phyloP scores from a whole-genome alignment of 805 yeast genomes.

The Monosporozyma servazzii region DNA sequence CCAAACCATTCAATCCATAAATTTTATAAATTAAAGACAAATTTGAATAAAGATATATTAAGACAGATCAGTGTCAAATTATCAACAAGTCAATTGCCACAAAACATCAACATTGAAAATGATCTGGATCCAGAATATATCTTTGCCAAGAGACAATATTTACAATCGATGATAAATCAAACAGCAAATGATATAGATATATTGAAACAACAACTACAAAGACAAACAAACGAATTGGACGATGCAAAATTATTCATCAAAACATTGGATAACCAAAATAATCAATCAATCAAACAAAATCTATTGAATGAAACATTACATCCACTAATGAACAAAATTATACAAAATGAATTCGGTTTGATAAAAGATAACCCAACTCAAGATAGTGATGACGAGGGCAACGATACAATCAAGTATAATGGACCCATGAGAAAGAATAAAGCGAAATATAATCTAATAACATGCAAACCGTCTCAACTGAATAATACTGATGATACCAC shows the following conservation, averaged over 20 bases:
- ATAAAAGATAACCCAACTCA: constrained; percentile 1
- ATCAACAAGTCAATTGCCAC: constrained; percentile 19
- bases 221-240: constrained; percentile 11
- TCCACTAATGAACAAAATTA: constrained; percentile 22
- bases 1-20: constrained; percentile 7
- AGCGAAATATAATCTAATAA: background rate
- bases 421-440: background rate
- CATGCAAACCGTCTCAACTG: background rate
- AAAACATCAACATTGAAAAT: constrained; percentile 13
- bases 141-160: constrained; percentile 23
- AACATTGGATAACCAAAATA: constrained; percentile 9
- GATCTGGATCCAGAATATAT: constrained; percentile 27
- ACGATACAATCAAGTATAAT: background rate
- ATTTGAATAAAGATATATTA: constrained; percentile 18
- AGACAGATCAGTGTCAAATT: constrained; percentile 18
- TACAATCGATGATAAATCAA: constrained; percentile 16
- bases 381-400: background rate
- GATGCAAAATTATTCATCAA: constrained; percentile 9
- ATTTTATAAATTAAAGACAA: constrained; percentile 13
- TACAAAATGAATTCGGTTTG: constrained; percentile 23
- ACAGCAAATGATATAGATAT: constrained; percentile 15
- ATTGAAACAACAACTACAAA: constrained; percentile 18
- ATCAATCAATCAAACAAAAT: constrained; percentile 12
- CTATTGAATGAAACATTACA: constrained; percentile 18
- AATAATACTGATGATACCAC: background rate